Base-by-base conservation (phyloP, 1,284 basidiomycete genomes). In the Cryptococcus amylolentus region DNA sequence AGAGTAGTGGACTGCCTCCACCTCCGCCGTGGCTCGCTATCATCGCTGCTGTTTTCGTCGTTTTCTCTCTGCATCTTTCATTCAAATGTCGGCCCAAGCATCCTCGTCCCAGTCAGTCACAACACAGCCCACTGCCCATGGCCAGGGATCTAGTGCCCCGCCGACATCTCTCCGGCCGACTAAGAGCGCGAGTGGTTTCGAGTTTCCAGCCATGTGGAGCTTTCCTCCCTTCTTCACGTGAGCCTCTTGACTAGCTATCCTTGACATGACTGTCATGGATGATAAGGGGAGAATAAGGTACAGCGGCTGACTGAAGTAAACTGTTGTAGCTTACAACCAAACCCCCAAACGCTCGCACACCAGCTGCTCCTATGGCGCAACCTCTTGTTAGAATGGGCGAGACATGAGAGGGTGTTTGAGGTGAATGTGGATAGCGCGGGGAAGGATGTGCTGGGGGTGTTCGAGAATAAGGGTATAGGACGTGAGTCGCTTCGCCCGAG, bases 211-310 rank as follows among this genome's bases (percentile, higher is more conserved):
- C 0, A 76, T 82, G 49, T 81, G 78, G 74, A 76, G 73, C n/a
- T 83, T 82, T 58, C 80, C 81, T 2, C 81, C 81, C 0, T 82
- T 83, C 73, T 83, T 80, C 70, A 82, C 81, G 64, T 77, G 28
- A 18, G 75, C 67, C 35, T 5, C 28, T 13, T 35, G 46, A 39
- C 23, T 14, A 5, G 12, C 23, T 5, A 10, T 43, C 44, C 48
- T 49, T 16, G 49, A n/a, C 27, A 10, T 35, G 31, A 10, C 10
- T 10, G 31, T 35, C 31, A 23, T 3, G 1, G 2, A 23, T 23
- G 3, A 23, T 23, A 3, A 23, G 23, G 23, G 23, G 23, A 23
- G 23, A 3, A 23, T 23, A 23, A 3, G 23, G 23, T 23, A 23
- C 23, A 23, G 23, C 23, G 23, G 23, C 26, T 14, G 38, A 35